Conservation (phyloP, 495 filamentous ascomycete genomes). For the Lepidopterella palustris region DNA sequence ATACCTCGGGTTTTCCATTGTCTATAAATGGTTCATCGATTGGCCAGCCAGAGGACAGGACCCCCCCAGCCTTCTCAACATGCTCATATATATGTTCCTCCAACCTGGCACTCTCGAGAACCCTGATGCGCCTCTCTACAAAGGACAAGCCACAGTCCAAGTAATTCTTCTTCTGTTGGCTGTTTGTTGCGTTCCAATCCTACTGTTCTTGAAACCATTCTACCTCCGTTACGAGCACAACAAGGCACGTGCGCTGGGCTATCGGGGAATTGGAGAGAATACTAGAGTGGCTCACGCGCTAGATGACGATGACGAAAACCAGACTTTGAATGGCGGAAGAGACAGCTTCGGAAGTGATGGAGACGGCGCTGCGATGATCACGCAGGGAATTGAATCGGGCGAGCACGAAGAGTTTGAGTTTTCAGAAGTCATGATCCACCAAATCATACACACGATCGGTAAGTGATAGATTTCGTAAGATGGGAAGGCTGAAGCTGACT, state of each 20-base stretch:
- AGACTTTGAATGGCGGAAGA: conserved; percentile 55
- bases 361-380: conserved; percentile 89
- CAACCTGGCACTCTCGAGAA: conserved; percentile 65
- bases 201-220: conserved; percentile 92
- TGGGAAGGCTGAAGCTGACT: conserved; percentile 7
- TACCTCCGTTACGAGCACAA: conserved; percentile 92
- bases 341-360: conserved; percentile 70
- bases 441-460: conserved; percentile 98
- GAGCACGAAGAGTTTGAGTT: conserved; percentile 97
- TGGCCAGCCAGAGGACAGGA: conserved; percentile 61
- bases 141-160: conserved; percentile 69
- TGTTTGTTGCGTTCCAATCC: conserved; percentile 74
- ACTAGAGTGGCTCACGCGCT: conserved; percentile 80
- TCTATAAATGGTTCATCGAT: conserved; percentile 95
- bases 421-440: conserved; percentile 93
- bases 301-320: conserved; percentile 48
- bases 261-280: conserved; percentile 84
- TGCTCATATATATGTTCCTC: conserved; percentile 99
- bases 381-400: conserved; percentile 68
- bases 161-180: conserved; percentile 75
- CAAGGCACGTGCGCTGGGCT: conserved; percentile 75
- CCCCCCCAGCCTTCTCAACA: conserved; percentile 88
- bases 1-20: conserved; percentile 85
- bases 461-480: conserved; percentile 34
- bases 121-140: conserved; percentile 58